phyloP scores from a whole-genome alignment of 208 protist genomes.

The Acanthamoeba culbertsoni region DNA sequence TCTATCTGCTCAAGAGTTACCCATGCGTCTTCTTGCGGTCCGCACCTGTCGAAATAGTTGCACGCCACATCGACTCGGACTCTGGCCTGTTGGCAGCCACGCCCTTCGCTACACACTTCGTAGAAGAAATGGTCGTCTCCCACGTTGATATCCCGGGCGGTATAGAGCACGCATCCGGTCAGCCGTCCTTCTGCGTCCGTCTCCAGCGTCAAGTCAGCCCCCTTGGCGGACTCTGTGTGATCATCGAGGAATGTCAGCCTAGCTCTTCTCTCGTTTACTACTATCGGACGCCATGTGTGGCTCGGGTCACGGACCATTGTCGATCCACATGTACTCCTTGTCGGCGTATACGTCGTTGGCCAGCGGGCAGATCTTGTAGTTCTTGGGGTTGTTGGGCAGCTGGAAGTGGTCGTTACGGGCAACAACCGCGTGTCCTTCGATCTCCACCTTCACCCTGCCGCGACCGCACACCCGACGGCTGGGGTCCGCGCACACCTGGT shows the following conservation, averaged over 20 bases:
- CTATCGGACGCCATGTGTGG: too few species aligned
- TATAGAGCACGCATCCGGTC: slow-evolving; percentile 9
- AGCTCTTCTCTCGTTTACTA: too few species aligned
- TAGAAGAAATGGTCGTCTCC: slow-evolving; percentile 19
- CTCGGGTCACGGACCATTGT: too few species aligned
- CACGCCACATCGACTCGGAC: not conserved
- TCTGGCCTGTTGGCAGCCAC: not conserved
- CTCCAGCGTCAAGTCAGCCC: not conserved
- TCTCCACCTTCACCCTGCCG: not conserved
- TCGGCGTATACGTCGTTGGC: not conserved
- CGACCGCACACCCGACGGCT: not conserved
- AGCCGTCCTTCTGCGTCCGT: not conserved
- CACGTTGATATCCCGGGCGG: not conserved
- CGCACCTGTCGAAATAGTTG: not conserved
- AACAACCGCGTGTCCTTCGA: not conserved
- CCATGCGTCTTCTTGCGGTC: too few species aligned
- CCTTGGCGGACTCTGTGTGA: not conserved
- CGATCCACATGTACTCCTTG: not conserved
- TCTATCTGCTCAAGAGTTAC: too few species aligned
- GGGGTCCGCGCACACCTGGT: slow-evolving; percentile 19
- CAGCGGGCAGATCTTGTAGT: not conserved
- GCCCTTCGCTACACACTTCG: not conserved
- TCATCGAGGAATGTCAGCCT: not conserved
- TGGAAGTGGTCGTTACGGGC: not conserved
- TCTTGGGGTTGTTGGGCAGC: not conserved